Evolutionary conservation across 345 rosid genomes (phyloP).

Genomic region (Pugionium dolabratum): DNA sequence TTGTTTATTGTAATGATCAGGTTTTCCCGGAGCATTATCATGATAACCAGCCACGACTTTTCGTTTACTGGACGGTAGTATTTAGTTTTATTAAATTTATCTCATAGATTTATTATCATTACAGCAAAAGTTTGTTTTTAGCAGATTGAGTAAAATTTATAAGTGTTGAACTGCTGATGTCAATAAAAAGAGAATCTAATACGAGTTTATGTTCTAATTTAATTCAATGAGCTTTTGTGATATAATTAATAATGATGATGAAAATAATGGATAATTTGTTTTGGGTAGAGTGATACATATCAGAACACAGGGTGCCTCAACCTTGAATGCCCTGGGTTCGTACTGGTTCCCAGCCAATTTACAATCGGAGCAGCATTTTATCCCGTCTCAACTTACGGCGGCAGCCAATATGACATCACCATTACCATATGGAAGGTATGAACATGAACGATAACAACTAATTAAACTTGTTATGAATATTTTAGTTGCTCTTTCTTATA

Average conservation of each 20-base stretch:
- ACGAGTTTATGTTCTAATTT: too few species aligned
- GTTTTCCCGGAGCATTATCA: conserved; percentile 87
- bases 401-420: conserved; percentile 69
- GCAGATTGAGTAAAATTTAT: too few species aligned
- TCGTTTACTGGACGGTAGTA: conserved; percentile 78
- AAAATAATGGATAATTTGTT: too few species aligned
- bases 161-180: too few species aligned
- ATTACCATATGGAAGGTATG: conserved; percentile 75
- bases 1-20: conserved; percentile 39
- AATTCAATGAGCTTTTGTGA: neutral
- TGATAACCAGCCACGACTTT: conserved; percentile 73
- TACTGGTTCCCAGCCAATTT: conserved; percentile 62
- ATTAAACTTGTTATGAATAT: too few species aligned
- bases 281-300: conserved; percentile 69
- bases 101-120: too few species aligned
- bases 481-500: too few species aligned
- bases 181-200: too few species aligned
- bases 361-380: conserved; percentile 84
- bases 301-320: conserved; percentile 82
- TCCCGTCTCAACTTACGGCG: conserved; percentile 55
- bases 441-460: too few species aligned
- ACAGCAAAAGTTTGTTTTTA: too few species aligned
- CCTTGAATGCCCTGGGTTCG: conserved; percentile 73
- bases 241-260: too few species aligned
- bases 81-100: too few species aligned